Evolutionary conservation across 2,329 filamentous ascomycete species (phyloP), one percentile per base, ranked within the genome.

Genomic region (Zymoseptoria pseudotritici): DNA sequence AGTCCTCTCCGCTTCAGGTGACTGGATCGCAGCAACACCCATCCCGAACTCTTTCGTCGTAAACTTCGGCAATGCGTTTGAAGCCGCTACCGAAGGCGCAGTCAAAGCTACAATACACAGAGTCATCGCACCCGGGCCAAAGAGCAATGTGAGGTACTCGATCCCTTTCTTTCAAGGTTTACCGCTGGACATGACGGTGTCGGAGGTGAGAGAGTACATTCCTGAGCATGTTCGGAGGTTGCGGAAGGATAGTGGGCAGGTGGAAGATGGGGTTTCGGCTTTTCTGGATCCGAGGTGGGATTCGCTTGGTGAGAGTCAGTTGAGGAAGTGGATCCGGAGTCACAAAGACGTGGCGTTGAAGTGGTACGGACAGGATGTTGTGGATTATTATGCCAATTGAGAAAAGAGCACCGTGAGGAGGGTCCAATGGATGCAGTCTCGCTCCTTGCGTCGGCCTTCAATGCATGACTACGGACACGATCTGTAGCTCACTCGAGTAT

Each of bases 31-130:
- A 42, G 80, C 80, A 5, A 78, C 78, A 0, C 76, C 75, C 0
- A 68, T 83, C 1, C 71, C 74, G 0, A 77, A 75, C 0, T 81
- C 79, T 0, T 80, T 85, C 55, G 82, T 85, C 2, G 82, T 85
- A 42, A 84, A 83, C 63, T 80, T 84, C 58, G 82, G 82, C 0
- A 82, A 84, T 65, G 80, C 80, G 0, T 83, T 85, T 56, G 82
- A 85, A 67, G 80, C 82, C 1, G 79, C 82, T 1, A 85, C 82
- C 0, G 74, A 78, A 58, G 81, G 82, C 0, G 74, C 77, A 1
- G 82, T 82, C 61, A 79, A 76, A 61, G 82, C 82, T 2, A 84
- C 82, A 0, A 79, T 79, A 0, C 75, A 77, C 60, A 67, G 74
- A 21, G 72, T 73, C 11, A 58, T 66, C 8, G 61, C 62, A 19